Conservation (phyloP, 1,284 basidiomycete species). For the Puccinia novopanici region DNA sequence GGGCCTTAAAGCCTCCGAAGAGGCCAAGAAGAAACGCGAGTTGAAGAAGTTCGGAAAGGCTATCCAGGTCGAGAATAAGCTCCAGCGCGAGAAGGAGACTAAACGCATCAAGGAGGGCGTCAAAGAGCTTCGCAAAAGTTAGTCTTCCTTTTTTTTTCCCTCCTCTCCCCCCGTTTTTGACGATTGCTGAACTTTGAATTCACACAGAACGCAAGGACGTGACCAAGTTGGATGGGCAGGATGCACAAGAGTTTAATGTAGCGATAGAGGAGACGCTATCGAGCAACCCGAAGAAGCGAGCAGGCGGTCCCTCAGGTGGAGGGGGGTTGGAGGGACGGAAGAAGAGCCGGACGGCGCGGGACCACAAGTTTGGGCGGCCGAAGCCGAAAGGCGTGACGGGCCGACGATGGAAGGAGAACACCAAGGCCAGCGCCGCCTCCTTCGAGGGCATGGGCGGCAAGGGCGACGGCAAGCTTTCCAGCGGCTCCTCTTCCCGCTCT, state of each 20-base stretch:
- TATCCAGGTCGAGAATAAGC: constrained; percentile 47
- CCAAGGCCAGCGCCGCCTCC: constrained; percentile 31
- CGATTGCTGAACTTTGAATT: not conserved
- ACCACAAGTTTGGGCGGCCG: constrained; percentile 46
- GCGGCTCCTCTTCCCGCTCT: constrained; percentile 17
- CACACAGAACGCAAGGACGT: constrained; percentile 50
- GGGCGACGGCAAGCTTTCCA: constrained; percentile 45
- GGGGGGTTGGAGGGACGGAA: constrained; percentile 16
- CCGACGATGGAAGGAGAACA: constrained; percentile 50
- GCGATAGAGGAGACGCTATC: constrained; percentile 47
- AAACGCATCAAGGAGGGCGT: constrained; percentile 50
- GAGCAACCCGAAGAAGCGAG: constrained; percentile 29
- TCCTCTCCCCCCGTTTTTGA: not conserved
- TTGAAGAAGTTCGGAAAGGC: constrained; percentile 51
- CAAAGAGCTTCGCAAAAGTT: constrained; percentile 49
- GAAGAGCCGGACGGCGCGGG: constrained; percentile 36
- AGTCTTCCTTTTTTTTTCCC: not conserved
- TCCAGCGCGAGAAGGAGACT: constrained; percentile 41
- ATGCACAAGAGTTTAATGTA: constrained; percentile 46
- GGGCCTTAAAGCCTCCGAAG: constrained; percentile 42
- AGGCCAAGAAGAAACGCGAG: constrained; percentile 43
- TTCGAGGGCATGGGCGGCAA: constrained; percentile 48
- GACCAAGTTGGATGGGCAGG: constrained; percentile 13
- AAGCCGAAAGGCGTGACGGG: constrained; percentile 50
- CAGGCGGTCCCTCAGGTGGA: not conserved